Evolutionary conservation across 768 basidiomycete genomes (phyloP).

Genomic region (Leucocoprinus sp.): DNA sequence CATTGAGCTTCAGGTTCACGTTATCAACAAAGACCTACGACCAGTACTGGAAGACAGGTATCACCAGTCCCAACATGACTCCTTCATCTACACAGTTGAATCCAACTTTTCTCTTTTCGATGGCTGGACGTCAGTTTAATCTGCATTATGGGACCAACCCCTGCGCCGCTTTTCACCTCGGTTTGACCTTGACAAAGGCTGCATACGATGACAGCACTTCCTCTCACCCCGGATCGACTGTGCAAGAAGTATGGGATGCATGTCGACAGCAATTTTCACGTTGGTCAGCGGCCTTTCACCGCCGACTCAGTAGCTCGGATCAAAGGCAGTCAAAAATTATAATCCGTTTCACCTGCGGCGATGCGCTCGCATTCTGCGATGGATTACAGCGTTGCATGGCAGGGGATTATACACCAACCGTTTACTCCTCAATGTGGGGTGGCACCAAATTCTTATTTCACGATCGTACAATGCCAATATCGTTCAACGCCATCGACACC

Average conservation of each 20-base stretch:
- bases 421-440: slow-evolving; percentile 30
- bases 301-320: slow-evolving; percentile 10
- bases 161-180: slow-evolving; percentile 32
- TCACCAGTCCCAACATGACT: slow-evolving; percentile 20
- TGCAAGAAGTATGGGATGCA: slow-evolving; percentile 19
- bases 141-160: slow-evolving; percentile 41
- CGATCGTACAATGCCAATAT: slow-evolving; percentile 21
- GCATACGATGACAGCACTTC: slow-evolving; percentile 11
- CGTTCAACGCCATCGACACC: slow-evolving; percentile 41
- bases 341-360: slow-evolving; percentile 34
- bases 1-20: slow-evolving; percentile 18
- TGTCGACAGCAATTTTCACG: slow-evolving; percentile 26
- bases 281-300: slow-evolving; percentile 25
- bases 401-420: slow-evolving; percentile 17
- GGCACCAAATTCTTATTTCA: slow-evolving; percentile 23
- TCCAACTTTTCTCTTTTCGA: slow-evolving; percentile 38
- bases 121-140: slow-evolving; percentile 27
- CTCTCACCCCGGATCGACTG: slow-evolving; percentile 9
- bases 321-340: slow-evolving; percentile 8
- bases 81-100: slow-evolving; percentile 25
- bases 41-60: slow-evolving; percentile 36
- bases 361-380: slow-evolving; percentile 30
- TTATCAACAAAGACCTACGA: slow-evolving; percentile 16
- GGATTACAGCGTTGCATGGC: slow-evolving; percentile 21
- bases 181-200: slow-evolving; percentile 18